Evolutionary conservation across 148 eudicot genomes (phyloP), one percentile per base, ranked within the genome.

Genomic region (Nepenthes mirabilis): DNA sequence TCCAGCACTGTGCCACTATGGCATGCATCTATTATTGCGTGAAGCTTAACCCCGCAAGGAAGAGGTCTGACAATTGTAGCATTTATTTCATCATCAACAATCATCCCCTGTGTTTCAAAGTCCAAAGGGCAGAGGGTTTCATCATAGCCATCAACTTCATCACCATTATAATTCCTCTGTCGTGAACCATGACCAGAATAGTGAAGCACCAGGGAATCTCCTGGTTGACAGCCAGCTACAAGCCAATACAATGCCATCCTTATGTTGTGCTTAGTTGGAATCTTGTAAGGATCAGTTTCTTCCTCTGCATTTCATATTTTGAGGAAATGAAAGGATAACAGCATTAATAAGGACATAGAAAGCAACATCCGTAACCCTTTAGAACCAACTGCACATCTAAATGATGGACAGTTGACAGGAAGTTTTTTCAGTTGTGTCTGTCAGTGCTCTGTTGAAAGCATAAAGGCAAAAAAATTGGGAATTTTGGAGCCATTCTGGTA

Each of bases 1-100:
- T 93, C 99, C 48, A 93, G 84, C 34, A 83, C 84, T 37, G 99
- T 93, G 54, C 97, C 99, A 70, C 99, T 93, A 60, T 93, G 99
- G 70, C 99, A 93, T 58, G 99, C 83, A 81, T 93, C 99, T 61
- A 93, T 76, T 32, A 93, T 84, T 14, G 99, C 96, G 75, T 93
- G 99, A 66, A 93, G 99, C 75, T 74, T 93, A 63, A 73, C 99
- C 33, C 99, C 99, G 36, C 62, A 60, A 45, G 95, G 95, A 63
- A 93, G 84, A 69, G 99, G 95, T 67, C 83, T 82, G 33, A 93
- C 97, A 35, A 89, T 74, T 68, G 95, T 51, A 57, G 82, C 76
- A 79, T 93, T 93, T 58, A 93, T 84, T 63, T 93, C 99, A 78
- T 93, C 97, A 70, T 93, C 97, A 32, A 89, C 83, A 72, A 93